Evolutionary conservation across 257 asterid genomes (phyloP), one percentile per base, ranked within the genome.

Genomic region (Primulina eburnea): DNA sequence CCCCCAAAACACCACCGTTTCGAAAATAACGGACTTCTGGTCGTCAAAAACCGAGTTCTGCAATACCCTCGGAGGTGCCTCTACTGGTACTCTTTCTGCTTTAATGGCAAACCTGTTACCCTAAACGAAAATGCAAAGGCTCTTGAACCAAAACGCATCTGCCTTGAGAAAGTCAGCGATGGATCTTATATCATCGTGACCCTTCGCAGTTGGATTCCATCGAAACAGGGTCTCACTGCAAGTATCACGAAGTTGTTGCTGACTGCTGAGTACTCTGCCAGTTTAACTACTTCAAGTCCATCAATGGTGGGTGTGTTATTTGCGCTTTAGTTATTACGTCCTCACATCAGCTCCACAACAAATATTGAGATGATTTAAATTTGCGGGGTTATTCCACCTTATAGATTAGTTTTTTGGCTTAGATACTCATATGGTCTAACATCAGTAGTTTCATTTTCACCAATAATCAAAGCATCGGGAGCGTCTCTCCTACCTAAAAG

Each of bases 251-350:
- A 3, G 85, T 90, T 40, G 75, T 93, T 72, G 89, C 92, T 16
- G 98, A 93, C 90, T 70, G 89, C 92, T 16, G 98, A 93, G 87
- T 90, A 75, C 47, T 67, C 78, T 65, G 98, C 88, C 61, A 93
- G 90, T 76, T 97, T 95, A 68, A 84, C 94, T 60, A 82, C 89
- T 57, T 62, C 96, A 69, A 73, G 59, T 73, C 95, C 90, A 58
- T 88, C 98, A 32, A 29, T 14, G 94, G 98, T 90, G 81, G 43
- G 60, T 14, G 11, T 24, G 11, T 24, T 38, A 32, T 35, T 64
- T n/a, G 30, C 34, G 4, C n/a, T 59, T 43, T 16, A 35, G 16
- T 38, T 38, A 10, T 2, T 38, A 35, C 9, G 2, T 35, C 2
- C 11, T 35, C 8, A 8, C 11, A 35, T 28, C 30, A 28, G 30